Base-by-base conservation (phyloP, 129 eudicot species). In the Escallonia rubra region DNA sequence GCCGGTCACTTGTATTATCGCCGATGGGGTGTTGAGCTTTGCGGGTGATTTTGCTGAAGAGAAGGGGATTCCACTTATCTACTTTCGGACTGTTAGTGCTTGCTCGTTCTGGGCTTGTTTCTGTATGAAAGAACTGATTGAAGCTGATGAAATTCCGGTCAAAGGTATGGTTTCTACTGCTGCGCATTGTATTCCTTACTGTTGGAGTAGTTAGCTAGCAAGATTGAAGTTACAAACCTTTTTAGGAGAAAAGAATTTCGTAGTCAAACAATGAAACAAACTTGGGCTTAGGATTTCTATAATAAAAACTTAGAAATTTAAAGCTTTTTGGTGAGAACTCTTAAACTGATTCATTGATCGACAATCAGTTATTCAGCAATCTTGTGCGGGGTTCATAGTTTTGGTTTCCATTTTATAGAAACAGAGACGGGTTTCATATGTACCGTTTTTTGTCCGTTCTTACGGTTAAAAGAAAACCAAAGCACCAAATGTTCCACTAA, bases 21-120 rank as follows among this genome's bases (percentile, higher is more conserved):
- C 60, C 14, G 82, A 77, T 61, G 82, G 82, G 12, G 57, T 66
- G 41, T 15, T 66, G 44, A 58, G 73, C 7, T 77, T 59, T 45
- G 69, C 77, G 0, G 41, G 64, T 4, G 69, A 64, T 12, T 61
- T 77, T 7, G 69, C 50, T 3, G n/a, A 71, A 13, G 77, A 77
- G 43, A 49, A 61, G 59, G 77, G 69, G 10, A 54, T 77, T 54
- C 65, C 77, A 5, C 13, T 49, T 13, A 44, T 77, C 3, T 65
- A 53, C 34, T 71, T 77, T 39, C 41, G 77, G 23, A 71, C 82
- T 11, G 49, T 65, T 4, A 39, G 76, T 13, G 63, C 82, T 16
- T 58, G 69, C 10, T 51, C 69, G 13, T 50, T 72, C n/a, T 77
- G 82, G 82, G 65, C 64, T 14, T 58, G 57, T 61, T 66, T 58